These are phyloP conservation scores for Aurifilum marmelostoma DNA, from an alignment of 2,329 filamentous ascomycete species.

Conservation along the genomic window DNA sequence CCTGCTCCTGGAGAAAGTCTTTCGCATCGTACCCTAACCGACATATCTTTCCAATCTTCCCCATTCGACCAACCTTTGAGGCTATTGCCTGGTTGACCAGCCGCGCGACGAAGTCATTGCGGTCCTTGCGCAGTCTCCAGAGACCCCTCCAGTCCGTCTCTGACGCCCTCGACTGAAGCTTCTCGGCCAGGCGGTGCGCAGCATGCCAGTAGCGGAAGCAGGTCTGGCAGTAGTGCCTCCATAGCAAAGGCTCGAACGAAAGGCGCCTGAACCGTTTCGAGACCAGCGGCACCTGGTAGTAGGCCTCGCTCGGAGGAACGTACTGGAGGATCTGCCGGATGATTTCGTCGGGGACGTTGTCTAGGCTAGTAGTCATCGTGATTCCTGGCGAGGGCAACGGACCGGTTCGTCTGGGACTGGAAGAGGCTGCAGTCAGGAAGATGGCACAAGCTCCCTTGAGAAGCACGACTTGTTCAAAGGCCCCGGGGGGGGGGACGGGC, in stretches of 20 bases:
- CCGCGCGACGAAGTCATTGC: slow-evolving; percentile 54
- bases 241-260: slow-evolving; percentile 73
- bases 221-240: slow-evolving; percentile 73
- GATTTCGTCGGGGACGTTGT: slow-evolving; percentile 77
- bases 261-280: slow-evolving; percentile 68
- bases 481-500: neutral
- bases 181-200: slow-evolving; percentile 62
- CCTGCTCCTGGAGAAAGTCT: slow-evolving; percentile 75
- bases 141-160: slow-evolving; percentile 75
- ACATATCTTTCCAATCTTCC: slow-evolving; percentile 72
- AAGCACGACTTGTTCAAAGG: neutral
- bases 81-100: slow-evolving; percentile 70
- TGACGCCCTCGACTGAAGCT: slow-evolving; percentile 55
- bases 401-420: neutral
- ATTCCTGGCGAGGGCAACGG: slow-evolving; percentile 2
- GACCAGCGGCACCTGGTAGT: slow-evolving; percentile 53
- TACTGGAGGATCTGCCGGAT: slow-evolving; percentile 76
- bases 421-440: neutral
- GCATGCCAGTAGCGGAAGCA: slow-evolving; percentile 77
- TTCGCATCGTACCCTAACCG: slow-evolving; percentile 84
- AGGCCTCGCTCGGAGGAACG: slow-evolving; percentile 58
- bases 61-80: slow-evolving; percentile 71
- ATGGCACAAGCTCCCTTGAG: neutral
- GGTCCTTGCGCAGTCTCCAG: slow-evolving; percentile 59
- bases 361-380: slow-evolving; percentile 43